These are phyloP conservation scores for Talaromyces albobiverticillius DNA, from an alignment of 2,329 filamentous ascomycete genomes.

Conservation along the genomic window DNA sequence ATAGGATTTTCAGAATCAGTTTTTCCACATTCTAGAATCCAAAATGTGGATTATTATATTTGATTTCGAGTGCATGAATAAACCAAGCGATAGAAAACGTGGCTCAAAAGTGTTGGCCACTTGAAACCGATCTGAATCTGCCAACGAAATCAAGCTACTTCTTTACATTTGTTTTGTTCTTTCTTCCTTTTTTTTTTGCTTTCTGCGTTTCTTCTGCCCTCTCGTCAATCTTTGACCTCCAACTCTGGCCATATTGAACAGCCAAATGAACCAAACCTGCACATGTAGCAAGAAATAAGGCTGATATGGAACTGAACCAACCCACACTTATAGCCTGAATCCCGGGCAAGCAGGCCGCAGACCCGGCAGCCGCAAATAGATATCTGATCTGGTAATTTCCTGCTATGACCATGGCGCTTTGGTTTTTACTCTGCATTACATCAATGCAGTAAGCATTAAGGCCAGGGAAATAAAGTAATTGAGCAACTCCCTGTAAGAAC, in stretches of 20 bases:
- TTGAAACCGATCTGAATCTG: too few species aligned
- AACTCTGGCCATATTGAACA: slow-evolving; percentile 49
- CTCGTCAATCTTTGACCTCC: slow-evolving; percentile 53
- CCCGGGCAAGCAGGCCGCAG: slow-evolving; percentile 69
- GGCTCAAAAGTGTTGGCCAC: too few species aligned
- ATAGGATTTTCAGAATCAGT: too few species aligned
- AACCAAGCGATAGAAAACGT: too few species aligned
- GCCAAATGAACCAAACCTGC: slow-evolving; percentile 48
- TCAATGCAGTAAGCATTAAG: slow-evolving; percentile 79
- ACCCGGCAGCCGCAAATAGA: slow-evolving; percentile 67
- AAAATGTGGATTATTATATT: too few species aligned
- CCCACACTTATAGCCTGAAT: slow-evolving; percentile 73
- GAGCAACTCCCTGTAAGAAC: slow-evolving; percentile 70
- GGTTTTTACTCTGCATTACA: slow-evolving; percentile 63
- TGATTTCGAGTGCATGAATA: too few species aligned
- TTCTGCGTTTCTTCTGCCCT: slow-evolving; percentile 21
- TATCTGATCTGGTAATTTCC: slow-evolving; percentile 79
- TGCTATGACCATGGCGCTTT: slow-evolving; percentile 69
- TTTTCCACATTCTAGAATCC: too few species aligned
- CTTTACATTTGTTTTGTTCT: too few species aligned
- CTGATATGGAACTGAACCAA: slow-evolving; percentile 73
- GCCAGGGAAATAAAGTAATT: slow-evolving; percentile 71
- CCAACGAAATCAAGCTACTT: too few species aligned
- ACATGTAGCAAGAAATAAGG: slow-evolving; percentile 52
- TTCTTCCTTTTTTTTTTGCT: too few species aligned